Conservation (phyloP, 768 basidiomycete species). For the Calocybe indica region DNA sequence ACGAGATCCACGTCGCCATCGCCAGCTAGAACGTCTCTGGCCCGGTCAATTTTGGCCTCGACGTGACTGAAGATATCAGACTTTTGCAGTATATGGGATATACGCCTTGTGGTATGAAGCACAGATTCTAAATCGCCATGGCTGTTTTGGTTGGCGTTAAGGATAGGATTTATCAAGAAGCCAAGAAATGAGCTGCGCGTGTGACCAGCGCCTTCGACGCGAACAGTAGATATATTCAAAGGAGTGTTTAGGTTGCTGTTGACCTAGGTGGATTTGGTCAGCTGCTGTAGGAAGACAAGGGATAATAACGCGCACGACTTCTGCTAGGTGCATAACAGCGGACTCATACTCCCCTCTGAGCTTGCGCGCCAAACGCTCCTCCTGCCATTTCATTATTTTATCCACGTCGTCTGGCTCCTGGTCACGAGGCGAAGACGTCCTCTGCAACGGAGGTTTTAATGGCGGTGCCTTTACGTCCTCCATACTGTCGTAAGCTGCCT, state of each 20-base stretch:
- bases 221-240: slow-evolving; percentile 67
- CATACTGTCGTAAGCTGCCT: not conserved
- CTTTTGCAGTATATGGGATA: slow-evolving; percentile 60
- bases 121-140: slow-evolving; percentile 52
- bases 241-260: slow-evolving; percentile 61
- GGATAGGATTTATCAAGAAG: slow-evolving; percentile 68
- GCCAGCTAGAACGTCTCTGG: slow-evolving; percentile 45
- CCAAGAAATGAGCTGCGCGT: slow-evolving; percentile 80
- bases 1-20: slow-evolving; percentile 73
- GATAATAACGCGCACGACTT: slow-evolving; percentile 23
- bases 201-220: slow-evolving; percentile 67
- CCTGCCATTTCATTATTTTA: slow-evolving; percentile 63
- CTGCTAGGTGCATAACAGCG: slow-evolving; percentile 51
- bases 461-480: not conserved
- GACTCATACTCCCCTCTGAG: slow-evolving; percentile 77
- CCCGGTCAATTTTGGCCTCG: slow-evolving; percentile 55
- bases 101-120: slow-evolving; percentile 59
- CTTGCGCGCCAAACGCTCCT: slow-evolving; percentile 63
- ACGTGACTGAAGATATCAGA: slow-evolving; percentile 77
- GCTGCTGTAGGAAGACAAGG: not conserved
- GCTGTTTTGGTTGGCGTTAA: slow-evolving; percentile 17
- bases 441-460: slow-evolving; percentile 45
- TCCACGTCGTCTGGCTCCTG: slow-evolving; percentile 53
- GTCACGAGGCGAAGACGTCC: slow-evolving; percentile 49
- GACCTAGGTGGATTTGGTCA: slow-evolving; percentile 38